phyloP scores from a whole-genome alignment of 306 rosid species.

The Senna tora region DNA sequence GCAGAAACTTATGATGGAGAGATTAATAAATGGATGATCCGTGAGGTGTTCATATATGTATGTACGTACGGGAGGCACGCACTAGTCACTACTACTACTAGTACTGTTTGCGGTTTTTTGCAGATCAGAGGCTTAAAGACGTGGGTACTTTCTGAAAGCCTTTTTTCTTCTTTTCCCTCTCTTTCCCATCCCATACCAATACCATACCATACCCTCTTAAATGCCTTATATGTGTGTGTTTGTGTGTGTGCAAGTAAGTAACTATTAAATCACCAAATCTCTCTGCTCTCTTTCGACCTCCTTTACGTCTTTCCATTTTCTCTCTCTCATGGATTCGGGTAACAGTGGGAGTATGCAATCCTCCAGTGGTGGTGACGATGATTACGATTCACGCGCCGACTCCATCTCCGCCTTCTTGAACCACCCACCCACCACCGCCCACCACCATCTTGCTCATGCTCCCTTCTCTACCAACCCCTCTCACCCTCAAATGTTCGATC shows the following conservation, averaged over 20 bases:
- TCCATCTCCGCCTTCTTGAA: conserved; percentile 59
- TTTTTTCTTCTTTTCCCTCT: conserved; percentile 19
- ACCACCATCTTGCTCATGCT: conserved; percentile 35
- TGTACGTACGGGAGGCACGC: too few species aligned
- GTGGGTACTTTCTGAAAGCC: conserved; percentile 43
- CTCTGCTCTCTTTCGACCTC: conserved; percentile 33
- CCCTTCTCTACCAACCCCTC: conserved; percentile 37
- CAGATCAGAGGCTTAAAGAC: conserved; percentile 50
- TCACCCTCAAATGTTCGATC: conserved; percentile 47
- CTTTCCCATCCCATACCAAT: too few species aligned
- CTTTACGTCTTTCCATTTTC: conserved; percentile 43
- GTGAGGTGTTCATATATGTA: conserved; percentile 46
- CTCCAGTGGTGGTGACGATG: conserved; percentile 89
- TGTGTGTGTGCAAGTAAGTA: too few species aligned
- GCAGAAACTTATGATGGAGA: not conserved
- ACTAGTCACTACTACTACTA: too few species aligned
- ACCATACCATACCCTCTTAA: conserved; percentile 46
- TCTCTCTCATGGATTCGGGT: conserved; percentile 69
- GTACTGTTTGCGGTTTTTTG: conserved; percentile 31
- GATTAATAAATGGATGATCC: conserved; percentile 46
- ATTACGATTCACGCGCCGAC: conserved; percentile 80
- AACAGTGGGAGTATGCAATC: conserved; percentile 94
- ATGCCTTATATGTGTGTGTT: conserved; percentile 38
- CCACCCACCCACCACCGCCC: conserved; percentile 1
- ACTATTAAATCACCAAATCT: conserved; percentile 37